Conservation (phyloP, 2,329 filamentous ascomycete species). For the Cytospora mali region DNA sequence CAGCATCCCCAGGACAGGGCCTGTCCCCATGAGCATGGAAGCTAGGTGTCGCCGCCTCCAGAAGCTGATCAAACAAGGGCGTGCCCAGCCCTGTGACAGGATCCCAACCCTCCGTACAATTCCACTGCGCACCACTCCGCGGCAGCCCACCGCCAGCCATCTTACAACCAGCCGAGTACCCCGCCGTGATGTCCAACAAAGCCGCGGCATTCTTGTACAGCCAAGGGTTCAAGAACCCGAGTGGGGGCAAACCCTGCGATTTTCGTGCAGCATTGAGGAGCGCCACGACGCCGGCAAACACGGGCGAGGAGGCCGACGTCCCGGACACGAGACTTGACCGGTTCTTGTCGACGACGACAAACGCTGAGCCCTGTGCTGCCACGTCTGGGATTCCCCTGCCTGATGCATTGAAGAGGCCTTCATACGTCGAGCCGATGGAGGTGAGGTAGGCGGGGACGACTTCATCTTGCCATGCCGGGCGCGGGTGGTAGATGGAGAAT, state of each 20-base stretch:
- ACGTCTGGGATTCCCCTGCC: slow-evolving; percentile 45
- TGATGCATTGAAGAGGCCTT: slow-evolving; percentile 40
- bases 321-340: slow-evolving; percentile 34
- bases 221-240: slow-evolving; percentile 44
- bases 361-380: slow-evolving; percentile 54
- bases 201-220: slow-evolving; percentile 39
- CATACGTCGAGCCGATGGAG: slow-evolving; percentile 43
- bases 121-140: slow-evolving; percentile 18
- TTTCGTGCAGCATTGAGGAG: slow-evolving; percentile 47
- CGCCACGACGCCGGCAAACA: slow-evolving; percentile 45
- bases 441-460: slow-evolving; percentile 39
- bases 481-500: slow-evolving; percentile 43
- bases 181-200: slow-evolving; percentile 36
- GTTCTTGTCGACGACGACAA: slow-evolving; percentile 40
- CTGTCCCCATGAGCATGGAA: not conserved
- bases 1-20: not conserved
- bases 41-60: slow-evolving; percentile 22
- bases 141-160: slow-evolving; percentile 14
- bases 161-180: slow-evolving; percentile 26
- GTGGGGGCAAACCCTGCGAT: slow-evolving; percentile 37
- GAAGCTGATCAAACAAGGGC: slow-evolving; percentile 21
- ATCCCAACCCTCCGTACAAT: slow-evolving; percentile 48
- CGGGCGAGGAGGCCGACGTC: slow-evolving; percentile 42
- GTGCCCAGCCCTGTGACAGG: slow-evolving; percentile 27
- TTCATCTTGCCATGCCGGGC: slow-evolving; percentile 39